These are phyloP conservation scores for Tetracentron sinense DNA, from an alignment of 164 flowering plant species.

Conservation along the genomic window DNA sequence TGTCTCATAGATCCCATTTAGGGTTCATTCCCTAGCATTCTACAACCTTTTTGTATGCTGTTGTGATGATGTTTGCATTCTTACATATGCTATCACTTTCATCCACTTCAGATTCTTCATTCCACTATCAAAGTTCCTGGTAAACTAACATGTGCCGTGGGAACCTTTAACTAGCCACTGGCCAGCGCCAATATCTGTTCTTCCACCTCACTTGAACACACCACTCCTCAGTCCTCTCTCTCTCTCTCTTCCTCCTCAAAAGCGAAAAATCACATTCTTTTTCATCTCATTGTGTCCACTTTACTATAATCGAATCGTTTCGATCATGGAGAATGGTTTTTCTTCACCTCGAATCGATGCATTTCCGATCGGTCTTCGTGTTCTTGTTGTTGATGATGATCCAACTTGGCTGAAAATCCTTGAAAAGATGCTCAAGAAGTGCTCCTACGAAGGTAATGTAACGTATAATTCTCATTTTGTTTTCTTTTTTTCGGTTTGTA, in stretches of 20 bases:
- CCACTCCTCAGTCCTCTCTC: not conserved
- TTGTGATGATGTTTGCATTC: conserved; percentile 2
- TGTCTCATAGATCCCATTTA: too few species aligned
- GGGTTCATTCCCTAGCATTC: too few species aligned
- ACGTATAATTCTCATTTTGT: not conserved
- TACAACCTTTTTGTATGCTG: not conserved
- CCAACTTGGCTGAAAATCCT: conserved; percentile 86
- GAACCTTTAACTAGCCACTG: conserved; percentile 31
- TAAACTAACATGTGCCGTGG: conserved; percentile 21
- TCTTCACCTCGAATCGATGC: conserved; percentile 42
- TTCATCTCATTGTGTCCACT: not conserved
- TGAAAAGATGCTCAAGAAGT: conserved; percentile 94
- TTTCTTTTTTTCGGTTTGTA: not conserved
- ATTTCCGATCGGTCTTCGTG: conserved; percentile 87
- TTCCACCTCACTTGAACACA: conserved; percentile 5
- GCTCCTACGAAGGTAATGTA: conserved; percentile 58
- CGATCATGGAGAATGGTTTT: conserved; percentile 42
- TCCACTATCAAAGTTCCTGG: conserved; percentile 7
- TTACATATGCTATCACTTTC: conserved; percentile 20
- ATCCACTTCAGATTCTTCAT: conserved; percentile 8
- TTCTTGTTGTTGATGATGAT: conserved; percentile 95
- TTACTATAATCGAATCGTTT: not conserved
- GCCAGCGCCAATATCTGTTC: conserved; percentile 40
- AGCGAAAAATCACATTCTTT: not conserved
- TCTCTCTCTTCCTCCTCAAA: conserved; percentile 7